phyloP scores from a whole-genome alignment of 495 filamentous ascomycete genomes.

The Talaromyces proteolyticus region DNA sequence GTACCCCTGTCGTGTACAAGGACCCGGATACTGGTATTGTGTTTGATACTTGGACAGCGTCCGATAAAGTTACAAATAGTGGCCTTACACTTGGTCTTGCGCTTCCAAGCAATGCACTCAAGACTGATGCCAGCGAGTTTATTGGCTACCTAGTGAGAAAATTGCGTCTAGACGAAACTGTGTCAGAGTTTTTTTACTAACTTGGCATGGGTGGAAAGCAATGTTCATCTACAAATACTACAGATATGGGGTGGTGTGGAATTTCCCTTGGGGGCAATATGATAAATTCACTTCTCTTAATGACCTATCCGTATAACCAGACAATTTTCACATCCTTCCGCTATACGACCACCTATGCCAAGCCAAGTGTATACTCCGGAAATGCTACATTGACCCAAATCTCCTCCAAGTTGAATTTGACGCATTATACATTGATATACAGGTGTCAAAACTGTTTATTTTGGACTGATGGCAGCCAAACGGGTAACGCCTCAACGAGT shows the following conservation, averaged over 20 bases:
- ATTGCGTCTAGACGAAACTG: slow-evolving; percentile 5
- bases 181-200: slow-evolving; percentile 3
- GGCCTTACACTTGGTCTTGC: slow-evolving; percentile 48
- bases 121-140: slow-evolving; percentile 48
- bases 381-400: slow-evolving; percentile 51
- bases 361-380: slow-evolving; percentile 52
- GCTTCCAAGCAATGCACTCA: slow-evolving; percentile 45
- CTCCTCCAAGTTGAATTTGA: slow-evolving; percentile 45
- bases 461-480: slow-evolving; percentile 48
- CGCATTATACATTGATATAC: slow-evolving; percentile 52
- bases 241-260: slow-evolving; percentile 47
- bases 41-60: slow-evolving; percentile 21
- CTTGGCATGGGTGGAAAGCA: slow-evolving; percentile 4
- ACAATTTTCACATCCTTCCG: slow-evolving; percentile 49
- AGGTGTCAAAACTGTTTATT: slow-evolving; percentile 56
- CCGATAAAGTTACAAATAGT: slow-evolving; percentile 23
- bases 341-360: slow-evolving; percentile 47
- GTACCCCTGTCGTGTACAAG: slow-evolving; percentile 17
- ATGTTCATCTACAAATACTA: slow-evolving; percentile 16
- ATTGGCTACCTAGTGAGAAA: slow-evolving; percentile 40
- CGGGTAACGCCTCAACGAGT: slow-evolving; percentile 34
- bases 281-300: slow-evolving; percentile 51
- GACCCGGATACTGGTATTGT: slow-evolving; percentile 34
- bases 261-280: slow-evolving; percentile 52
- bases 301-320: slow-evolving; percentile 48